A percentile compares a stretch with the other conserved stretches of the same genome.
phyloP scores from a whole-genome alignment of 1,284 basidiomycete genomes.

The Ceratobasidium sp. region DNA sequence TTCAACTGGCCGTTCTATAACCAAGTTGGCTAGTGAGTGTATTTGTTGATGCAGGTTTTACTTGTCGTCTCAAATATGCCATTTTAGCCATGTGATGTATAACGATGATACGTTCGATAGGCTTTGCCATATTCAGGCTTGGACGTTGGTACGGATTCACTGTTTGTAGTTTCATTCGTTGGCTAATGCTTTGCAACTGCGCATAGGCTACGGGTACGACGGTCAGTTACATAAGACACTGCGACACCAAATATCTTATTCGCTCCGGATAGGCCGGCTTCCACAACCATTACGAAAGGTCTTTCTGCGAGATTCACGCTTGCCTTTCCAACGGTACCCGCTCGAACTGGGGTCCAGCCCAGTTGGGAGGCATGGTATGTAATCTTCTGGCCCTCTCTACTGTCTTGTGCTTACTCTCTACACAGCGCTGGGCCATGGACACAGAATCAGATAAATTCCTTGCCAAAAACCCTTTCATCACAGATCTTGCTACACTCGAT shows the following conservation, averaged over 20 bases:
- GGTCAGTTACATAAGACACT: neutral
- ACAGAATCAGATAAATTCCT: neutral
- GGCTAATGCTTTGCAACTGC: neutral
- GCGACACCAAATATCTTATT: neutral
- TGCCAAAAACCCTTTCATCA: neutral
- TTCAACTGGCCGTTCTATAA: slow-evolving; percentile 30
- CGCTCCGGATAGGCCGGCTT: slow-evolving; percentile 47
- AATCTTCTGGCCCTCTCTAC: too few species aligned
- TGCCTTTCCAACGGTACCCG: slow-evolving; percentile 38
- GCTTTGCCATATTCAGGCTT: slow-evolving; percentile 25
- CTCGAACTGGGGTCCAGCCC: too few species aligned
- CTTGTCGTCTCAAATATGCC: too few species aligned
- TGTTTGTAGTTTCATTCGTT: neutral
- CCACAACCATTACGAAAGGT: slow-evolving; percentile 27
- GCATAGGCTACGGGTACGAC: slow-evolving; percentile 1
- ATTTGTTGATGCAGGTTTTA: too few species aligned
- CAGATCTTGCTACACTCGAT: neutral
- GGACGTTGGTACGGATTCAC: slow-evolving; percentile 20
- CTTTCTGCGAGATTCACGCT: slow-evolving; percentile 38
- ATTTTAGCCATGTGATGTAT: slow-evolving; percentile 9
- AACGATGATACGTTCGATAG: slow-evolving; percentile 16
- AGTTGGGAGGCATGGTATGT: too few species aligned
- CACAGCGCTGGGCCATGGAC: slow-evolving; percentile 19
- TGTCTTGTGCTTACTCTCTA: too few species aligned
- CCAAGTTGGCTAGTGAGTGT: slow-evolving; percentile 17